Evolutionary conservation across 257 asterid genomes (phyloP), one percentile per base, ranked within the genome.

Genomic region (Gentiana straminea): DNA sequence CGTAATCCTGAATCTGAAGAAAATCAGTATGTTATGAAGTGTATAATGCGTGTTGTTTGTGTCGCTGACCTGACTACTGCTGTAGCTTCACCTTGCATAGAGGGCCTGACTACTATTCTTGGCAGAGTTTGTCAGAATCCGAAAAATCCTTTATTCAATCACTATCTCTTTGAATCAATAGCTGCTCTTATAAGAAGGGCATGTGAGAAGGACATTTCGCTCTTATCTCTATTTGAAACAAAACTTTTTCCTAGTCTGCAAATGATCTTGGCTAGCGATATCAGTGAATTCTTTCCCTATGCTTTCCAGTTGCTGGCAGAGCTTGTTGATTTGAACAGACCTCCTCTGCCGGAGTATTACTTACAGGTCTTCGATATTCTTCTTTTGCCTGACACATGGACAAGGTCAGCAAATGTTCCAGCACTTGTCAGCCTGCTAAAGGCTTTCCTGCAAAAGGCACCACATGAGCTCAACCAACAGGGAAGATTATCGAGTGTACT

Each of bases 1-100:
- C 24, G 24, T 24, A 24, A 24, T 24, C 24, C 24, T 24, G 24
- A 24, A 24, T 24, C 24, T 24, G 24, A 24, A 24, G 24, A 24
- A 24, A 24, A 24, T 24, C 24, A 84, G 65, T 87, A 87, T 75
- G 86, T 84, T 63, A 91, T 91, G 98, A 85, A 87, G 77, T 91
- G 98, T 79, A 81, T 91, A 63, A 75, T 84, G 94, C 82, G 98
- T 68, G 98, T 91, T 69, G 94, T 87, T 73, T 92, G 93, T 55
- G 84, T 81, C 39, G 95, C 95, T 57, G 82, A 70, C 61, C 74
- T 84, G 62, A 69, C 94, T 35, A 81, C 47, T 24, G 96, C 84
- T 48, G 84, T 87, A 65, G 95, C 94, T 51, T 72, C 82, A 61
- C 86, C 92, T 59, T 91, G 95, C 80, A 82, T 87, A 71, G 71